Percentiles rank a stretch among this genome's conserved stretches.
Evolutionary conservation across 352 stramenopile species (phyloP).

Genomic region (Phytophthora pseudosyringae): DNA sequence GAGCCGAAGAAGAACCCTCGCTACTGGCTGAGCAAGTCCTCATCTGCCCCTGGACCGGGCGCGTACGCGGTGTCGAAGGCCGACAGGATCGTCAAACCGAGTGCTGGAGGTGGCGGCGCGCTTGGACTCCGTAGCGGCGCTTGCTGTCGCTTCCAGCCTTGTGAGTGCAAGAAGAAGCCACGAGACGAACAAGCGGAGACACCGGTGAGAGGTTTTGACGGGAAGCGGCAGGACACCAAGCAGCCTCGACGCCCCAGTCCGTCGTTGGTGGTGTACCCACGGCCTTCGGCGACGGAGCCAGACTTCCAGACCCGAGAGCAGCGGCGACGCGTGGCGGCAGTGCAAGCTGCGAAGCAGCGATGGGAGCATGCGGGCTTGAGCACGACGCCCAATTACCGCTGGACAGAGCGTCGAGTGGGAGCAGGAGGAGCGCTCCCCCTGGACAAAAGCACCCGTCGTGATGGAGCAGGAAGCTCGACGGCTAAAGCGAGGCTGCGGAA

Average conservation of each 20-base stretch:
- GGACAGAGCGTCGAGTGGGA: constrained; percentile 37
- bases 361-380: constrained; percentile 32
- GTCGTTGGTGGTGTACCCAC: constrained; percentile 20
- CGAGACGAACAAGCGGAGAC: constrained; percentile 3
- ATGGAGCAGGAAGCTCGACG: constrained; percentile 19
- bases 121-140: constrained; percentile 19
- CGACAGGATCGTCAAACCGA: constrained; percentile 28
- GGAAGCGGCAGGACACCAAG: constrained; percentile 16
- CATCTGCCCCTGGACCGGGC: constrained; percentile 30
- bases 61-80: constrained; percentile 35
- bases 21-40: constrained; percentile 22
- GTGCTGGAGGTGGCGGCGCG: constrained; percentile 19
- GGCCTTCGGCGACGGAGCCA: constrained; percentile 4
- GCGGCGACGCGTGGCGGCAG: constrained; percentile 28
- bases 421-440: constrained; percentile 33
- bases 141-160: constrained; percentile 36
- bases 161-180: constrained; percentile 28
- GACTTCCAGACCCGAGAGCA: constrained; percentile 40
- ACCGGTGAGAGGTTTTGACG: background rate
- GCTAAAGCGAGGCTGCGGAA: constrained; percentile 20
- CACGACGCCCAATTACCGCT: constrained; percentile 26
- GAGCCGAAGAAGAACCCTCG: constrained; percentile 4
- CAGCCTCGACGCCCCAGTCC: constrained; percentile 28
- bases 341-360: constrained; percentile 28
- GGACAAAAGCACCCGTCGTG: constrained; percentile 24